These are phyloP conservation scores for Ilyonectria sp. DNA, from an alignment of 2,329 filamentous ascomycete species.

Conservation along the genomic window DNA sequence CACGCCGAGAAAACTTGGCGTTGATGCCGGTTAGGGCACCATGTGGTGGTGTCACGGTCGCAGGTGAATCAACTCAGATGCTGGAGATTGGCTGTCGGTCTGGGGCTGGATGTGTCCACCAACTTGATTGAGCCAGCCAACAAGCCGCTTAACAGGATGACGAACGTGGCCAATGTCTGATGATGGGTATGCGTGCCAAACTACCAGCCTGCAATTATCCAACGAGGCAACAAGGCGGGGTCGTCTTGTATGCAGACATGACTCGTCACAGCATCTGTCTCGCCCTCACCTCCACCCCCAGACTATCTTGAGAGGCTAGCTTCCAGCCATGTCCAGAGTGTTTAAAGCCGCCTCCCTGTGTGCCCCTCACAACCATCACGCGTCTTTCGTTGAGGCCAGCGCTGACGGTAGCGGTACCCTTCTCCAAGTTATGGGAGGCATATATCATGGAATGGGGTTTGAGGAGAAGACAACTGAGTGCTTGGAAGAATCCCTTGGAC, in stretches of 20 bases:
- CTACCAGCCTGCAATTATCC: neutral
- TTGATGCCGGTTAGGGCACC: neutral
- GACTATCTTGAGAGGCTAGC: neutral
- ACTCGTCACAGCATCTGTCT: neutral
- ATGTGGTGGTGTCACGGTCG: neutral
- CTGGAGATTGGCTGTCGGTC: too few species aligned
- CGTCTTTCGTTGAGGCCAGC: constrained; percentile 3
- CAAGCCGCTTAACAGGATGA: neutral
- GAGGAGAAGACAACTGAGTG: neutral
- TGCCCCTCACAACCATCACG: constrained; percentile 13
- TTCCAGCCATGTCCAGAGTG: neutral
- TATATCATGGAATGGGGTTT: constrained; percentile 7
- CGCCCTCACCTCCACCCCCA: neutral
- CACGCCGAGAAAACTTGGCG: neutral
- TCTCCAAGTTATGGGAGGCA: neutral
- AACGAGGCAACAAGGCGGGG: neutral
- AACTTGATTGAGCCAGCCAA: neutral
- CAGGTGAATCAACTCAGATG: too few species aligned
- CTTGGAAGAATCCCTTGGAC: neutral
- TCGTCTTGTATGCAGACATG: neutral
- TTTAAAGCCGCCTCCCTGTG: neutral
- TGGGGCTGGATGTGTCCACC: neutral
- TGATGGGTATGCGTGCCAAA: neutral
- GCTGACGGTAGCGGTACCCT: neutral
- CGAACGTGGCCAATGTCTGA: neutral